phyloP scores from a whole-genome alignment of 2,329 filamentous ascomycete species.

The Hirsutella minnesotensis region DNA sequence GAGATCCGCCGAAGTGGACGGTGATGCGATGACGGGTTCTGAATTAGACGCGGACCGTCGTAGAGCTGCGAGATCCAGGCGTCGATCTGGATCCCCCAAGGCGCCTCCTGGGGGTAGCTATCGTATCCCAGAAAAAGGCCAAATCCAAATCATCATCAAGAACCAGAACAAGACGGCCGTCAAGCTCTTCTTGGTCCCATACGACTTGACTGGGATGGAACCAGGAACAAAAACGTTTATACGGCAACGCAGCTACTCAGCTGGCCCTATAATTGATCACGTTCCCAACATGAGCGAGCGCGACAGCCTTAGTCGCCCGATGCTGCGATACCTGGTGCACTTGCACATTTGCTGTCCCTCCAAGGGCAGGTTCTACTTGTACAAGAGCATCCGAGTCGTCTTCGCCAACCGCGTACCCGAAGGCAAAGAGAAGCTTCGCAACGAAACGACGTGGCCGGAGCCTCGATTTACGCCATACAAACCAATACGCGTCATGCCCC shows the following conservation, averaged over 20 bases:
- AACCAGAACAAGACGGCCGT: conserved; percentile 98
- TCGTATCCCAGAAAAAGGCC: conserved; percentile 84
- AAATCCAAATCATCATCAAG: conserved; percentile 93
- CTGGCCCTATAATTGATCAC: conserved; percentile 71
- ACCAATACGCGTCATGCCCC: conserved; percentile 42
- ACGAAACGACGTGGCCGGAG: conserved; percentile 81
- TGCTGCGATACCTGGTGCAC: conserved; percentile 81
- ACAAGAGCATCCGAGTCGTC: conserved; percentile 85
- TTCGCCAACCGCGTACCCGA: conserved; percentile 96
- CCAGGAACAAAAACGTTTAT: conserved; percentile 92
- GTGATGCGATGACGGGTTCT: conserved; percentile 10
- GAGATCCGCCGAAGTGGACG: conserved; percentile 14
- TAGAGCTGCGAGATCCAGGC: conserved; percentile 28
- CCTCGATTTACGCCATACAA: conserved; percentile 82
- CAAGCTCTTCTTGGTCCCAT: conserved; percentile 88
- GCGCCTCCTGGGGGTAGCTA: conserved; percentile 81
- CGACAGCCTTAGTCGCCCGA: conserved; percentile 43
- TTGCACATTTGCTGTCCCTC: conserved; percentile 84
- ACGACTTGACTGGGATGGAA: conserved; percentile 86
- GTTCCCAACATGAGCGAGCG: conserved; percentile 19
- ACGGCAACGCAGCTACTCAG: conserved; percentile 84
- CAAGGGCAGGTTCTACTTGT: conserved; percentile 75
- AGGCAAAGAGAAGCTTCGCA: conserved; percentile 82
- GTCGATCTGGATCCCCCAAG: conserved; percentile 36
- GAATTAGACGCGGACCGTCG: conserved; percentile 18